Evolutionary conservation across 352 stramenopile species (phyloP), one percentile per base, ranked within the genome.

Genomic region (Plasmopara muralis): DNA sequence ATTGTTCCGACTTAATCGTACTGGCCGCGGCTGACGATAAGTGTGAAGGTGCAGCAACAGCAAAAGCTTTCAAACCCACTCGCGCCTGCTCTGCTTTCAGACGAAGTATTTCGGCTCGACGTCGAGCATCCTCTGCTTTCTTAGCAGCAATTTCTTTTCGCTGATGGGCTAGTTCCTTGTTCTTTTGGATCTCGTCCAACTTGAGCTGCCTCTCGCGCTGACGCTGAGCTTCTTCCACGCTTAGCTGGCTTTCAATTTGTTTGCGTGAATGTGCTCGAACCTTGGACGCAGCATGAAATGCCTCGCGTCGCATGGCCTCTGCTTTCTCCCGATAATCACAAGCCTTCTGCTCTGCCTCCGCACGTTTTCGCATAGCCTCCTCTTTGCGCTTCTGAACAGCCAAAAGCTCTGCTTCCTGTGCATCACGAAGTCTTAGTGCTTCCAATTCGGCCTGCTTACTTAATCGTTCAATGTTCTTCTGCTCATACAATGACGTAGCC

Each of bases 191-290:
- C 40, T 66, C 68, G 29, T 70, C 48, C 45, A 91, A 47, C 41
- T 70, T 70, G 28, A 43, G 49, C 43, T 85, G 57, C 44, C 67
- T 62, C 16, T 76, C 58, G 14, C 51, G 57, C 28, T 78, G 62
- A 1, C 77, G 80, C 14, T 70, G 57, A 6, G 60, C 61, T 58
- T 91, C 80, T 62, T 93, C 83, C 33, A 72, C 60, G 35, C 54
- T 60, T 8, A 90, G 57, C 35, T 82, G 68, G 5, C 65, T 73
- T 50, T 90, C 79, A 20, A 93, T 88, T 57, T 87, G 76, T 20
- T 59, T 57, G 0, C 78, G 74, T 34, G 77, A 84, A 47, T 80
- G 77, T 14, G 71, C 63, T 15, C 83, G 83, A 49, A 89, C 74
- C 20, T 84, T 64, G 42, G 75, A 74, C 9, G 73, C 77, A 9